Percentiles rank a stretch among this genome's conserved stretches.
Evolutionary conservation across 2,329 filamentous ascomycete genomes (phyloP).

Genomic region (Stylonectria norvegica): DNA sequence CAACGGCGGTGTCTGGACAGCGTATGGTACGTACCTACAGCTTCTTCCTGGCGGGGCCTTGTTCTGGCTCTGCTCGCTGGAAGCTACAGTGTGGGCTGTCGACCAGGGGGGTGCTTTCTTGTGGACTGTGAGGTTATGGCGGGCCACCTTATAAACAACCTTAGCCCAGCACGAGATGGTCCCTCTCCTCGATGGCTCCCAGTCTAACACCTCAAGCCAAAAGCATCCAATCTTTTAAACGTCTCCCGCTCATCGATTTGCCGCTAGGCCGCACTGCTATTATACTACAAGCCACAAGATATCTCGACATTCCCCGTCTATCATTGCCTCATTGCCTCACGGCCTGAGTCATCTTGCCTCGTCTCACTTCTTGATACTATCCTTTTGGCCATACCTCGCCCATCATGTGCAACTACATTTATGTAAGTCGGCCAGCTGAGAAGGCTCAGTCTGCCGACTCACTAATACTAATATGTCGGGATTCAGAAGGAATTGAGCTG

Average conservation of each 20-base stretch:
- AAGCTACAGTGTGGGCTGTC: background rate
- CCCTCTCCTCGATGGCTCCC: background rate
- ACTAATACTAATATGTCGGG: background rate
- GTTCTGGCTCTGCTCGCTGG: background rate
- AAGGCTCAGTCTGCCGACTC: background rate
- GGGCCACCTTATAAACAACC: conserved; percentile 24
- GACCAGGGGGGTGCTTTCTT: conserved; percentile 8
- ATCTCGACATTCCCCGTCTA: background rate
- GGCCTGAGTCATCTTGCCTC: background rate
- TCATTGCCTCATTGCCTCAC: background rate
- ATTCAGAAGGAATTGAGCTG: conserved; percentile 50
- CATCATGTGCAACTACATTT: conserved; percentile 52
- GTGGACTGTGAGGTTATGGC: background rate
- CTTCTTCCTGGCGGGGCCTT: background rate
- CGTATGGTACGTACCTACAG: no score
- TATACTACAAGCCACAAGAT: background rate
- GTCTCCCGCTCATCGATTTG: background rate
- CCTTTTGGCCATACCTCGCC: background rate
- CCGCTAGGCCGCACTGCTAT: background rate
- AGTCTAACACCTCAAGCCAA: background rate
- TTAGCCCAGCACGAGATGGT: conserved; percentile 13
- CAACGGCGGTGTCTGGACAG: no score
- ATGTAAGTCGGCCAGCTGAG: conserved; percentile 33
- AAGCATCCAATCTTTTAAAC: background rate
- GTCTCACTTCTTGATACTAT: background rate